Evolutionary conservation across 345 rosid genomes (phyloP).

Genomic region (Hypericum androsaemum): DNA sequence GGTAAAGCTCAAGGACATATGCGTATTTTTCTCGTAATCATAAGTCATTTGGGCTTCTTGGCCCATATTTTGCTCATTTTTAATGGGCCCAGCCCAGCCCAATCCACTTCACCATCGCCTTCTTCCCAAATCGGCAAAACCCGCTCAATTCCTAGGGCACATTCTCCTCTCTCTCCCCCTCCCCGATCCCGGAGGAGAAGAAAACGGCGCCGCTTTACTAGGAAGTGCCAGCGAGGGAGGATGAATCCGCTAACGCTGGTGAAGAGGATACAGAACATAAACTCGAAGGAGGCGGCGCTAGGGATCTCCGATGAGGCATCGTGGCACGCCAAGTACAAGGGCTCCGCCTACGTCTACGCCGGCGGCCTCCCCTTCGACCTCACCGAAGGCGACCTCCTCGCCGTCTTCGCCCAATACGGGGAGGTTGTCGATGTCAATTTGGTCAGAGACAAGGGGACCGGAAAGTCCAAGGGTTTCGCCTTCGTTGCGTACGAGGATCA

Average conservation of each 20-base stretch:
- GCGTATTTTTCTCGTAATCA: too few relatives aligned
- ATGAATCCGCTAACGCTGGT: constrained; percentile 87
- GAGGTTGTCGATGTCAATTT: constrained; percentile 92
- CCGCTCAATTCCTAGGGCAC: too few relatives aligned
- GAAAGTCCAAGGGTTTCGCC: constrained; percentile 86
- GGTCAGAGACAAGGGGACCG: constrained; percentile 81
- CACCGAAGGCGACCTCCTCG: constrained; percentile 94
- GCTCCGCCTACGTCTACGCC: constrained; percentile 66
- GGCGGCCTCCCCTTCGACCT: constrained; percentile 90
- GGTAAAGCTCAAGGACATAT: too few relatives aligned
- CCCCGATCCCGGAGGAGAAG: too few relatives aligned
- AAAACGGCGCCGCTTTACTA: too few relatives aligned
- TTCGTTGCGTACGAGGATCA: constrained; percentile 94
- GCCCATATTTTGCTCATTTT: too few relatives aligned
- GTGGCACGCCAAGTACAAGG: constrained; percentile 91
- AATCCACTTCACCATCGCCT: too few relatives aligned
- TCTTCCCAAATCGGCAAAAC: too few relatives aligned
- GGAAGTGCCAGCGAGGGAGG: background rate
- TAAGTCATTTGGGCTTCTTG: too few relatives aligned
- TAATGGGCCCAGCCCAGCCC: too few relatives aligned
- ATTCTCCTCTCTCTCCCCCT: too few relatives aligned
- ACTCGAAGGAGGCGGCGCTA: constrained; percentile 59
- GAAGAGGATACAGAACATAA: constrained; percentile 67
- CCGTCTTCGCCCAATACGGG: constrained; percentile 87
- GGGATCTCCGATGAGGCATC: constrained; percentile 85